Conservation (phyloP, 2,329 filamentous ascomycete species). For the Ampelomyces quisqualis region DNA sequence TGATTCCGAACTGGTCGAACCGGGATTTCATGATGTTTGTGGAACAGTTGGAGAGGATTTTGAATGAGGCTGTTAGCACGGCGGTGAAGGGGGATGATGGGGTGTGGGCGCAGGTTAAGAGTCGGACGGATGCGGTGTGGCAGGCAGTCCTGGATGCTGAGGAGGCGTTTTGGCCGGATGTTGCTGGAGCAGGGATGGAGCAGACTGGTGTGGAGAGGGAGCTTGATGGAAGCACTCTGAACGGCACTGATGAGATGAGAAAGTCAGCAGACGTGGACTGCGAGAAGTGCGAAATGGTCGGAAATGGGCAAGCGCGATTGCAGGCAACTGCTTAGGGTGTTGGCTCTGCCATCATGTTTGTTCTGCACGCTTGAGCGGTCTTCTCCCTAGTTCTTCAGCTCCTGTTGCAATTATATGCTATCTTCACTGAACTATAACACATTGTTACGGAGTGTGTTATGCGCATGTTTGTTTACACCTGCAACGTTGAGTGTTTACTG, state of each 20-base stretch:
- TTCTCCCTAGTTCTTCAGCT: too few species aligned
- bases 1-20: slow-evolving; percentile 70
- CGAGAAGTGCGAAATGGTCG: slow-evolving; percentile 1
- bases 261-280: background rate
- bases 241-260: background rate
- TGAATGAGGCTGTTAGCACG: slow-evolving; percentile 50
- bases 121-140: slow-evolving; percentile 28
- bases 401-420: too few species aligned
- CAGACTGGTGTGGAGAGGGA: slow-evolving; percentile 7
- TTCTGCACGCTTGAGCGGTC: background rate
- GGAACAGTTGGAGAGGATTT: slow-evolving; percentile 53
- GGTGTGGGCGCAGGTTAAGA: slow-evolving; percentile 23
- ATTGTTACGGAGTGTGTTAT: too few species aligned
- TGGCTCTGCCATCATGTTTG: background rate
- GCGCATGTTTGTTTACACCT: too few species aligned
- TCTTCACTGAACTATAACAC: too few species aligned
- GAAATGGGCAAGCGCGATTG: background rate
- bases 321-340: background rate
- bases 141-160: slow-evolving; percentile 34
- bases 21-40: slow-evolving; percentile 63
- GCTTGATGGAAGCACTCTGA: slow-evolving; percentile 8
- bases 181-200: slow-evolving; percentile 4
- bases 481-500: too few species aligned
- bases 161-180: slow-evolving; percentile 38
- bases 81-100: slow-evolving; percentile 22